Percentiles rank a stretch among this genome's conserved stretches.
Evolutionary conservation across 139 green algal species (phyloP).

Genomic region (Dunaliella primolecta): DNA sequence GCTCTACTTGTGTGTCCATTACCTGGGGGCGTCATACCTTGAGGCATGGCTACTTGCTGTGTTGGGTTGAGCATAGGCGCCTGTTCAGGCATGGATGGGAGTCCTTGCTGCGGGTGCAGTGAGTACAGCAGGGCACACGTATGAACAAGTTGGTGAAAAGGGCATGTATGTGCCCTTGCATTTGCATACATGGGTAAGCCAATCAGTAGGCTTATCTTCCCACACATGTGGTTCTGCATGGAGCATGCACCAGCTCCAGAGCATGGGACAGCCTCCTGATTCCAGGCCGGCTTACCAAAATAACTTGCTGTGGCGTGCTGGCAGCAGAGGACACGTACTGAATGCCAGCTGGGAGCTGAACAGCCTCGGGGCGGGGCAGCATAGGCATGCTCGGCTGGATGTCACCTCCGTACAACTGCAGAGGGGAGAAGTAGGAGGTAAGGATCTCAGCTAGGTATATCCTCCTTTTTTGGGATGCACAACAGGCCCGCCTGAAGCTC

Average conservation of each 20-base stretch:
- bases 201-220: too few species aligned
- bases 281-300: constrained; percentile 1
- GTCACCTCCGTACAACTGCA: not conserved
- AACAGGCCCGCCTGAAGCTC: too few species aligned
- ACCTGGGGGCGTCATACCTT: not conserved
- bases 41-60: not conserved
- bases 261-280: too few species aligned
- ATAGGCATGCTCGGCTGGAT: not conserved
- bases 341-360: not conserved
- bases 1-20: too few species aligned
- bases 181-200: too few species aligned
- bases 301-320: not conserved
- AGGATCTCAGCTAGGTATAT: too few species aligned
- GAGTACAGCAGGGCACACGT: too few species aligned
- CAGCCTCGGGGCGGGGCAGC: not conserved
- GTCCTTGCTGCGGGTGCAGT: not conserved
- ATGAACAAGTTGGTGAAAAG: too few species aligned
- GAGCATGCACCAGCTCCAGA: too few species aligned
- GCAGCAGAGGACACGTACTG: not conserved
- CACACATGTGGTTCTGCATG: too few species aligned
- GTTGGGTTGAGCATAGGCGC: not conserved
- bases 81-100: not conserved
- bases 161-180: too few species aligned
- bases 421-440: not conserved
- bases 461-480: too few species aligned